phyloP scores from a whole-genome alignment of 305 asterid genomes.

The Solanum hybrid region DNA sequence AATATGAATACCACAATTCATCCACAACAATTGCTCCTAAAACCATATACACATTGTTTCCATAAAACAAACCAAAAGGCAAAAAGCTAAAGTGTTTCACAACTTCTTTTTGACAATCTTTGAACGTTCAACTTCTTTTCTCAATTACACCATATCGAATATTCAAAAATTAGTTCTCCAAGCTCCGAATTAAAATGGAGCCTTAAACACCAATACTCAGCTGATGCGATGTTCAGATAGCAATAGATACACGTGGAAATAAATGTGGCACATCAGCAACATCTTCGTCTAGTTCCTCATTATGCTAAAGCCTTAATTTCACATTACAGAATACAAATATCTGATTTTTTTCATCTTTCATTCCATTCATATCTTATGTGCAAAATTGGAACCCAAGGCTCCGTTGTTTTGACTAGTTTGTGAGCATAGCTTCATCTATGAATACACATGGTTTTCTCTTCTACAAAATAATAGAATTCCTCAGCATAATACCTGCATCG shows the following conservation, averaged over 20 bases:
- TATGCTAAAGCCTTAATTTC: not conserved
- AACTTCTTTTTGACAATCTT: not conserved
- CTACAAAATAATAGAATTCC: not conserved
- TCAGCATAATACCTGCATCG: not conserved
- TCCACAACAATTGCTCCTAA: not conserved
- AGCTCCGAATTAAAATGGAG: not conserved
- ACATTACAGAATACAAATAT: not conserved
- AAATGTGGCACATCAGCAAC: not conserved
- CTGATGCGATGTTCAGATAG: slow-evolving; percentile 2
- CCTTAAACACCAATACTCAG: not conserved
- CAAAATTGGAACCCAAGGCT: not conserved
- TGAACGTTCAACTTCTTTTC: not conserved
- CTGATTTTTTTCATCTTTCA: not conserved
- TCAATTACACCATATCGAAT: not conserved
- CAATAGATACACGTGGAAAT: not conserved
- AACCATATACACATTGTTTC: not conserved
- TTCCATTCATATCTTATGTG: not conserved
- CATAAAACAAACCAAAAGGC: not conserved
- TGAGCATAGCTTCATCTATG: not conserved
- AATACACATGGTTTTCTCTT: not conserved
- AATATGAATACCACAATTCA: not conserved
- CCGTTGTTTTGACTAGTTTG: not conserved
- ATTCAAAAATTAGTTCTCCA: not conserved
- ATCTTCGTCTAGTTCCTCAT: not conserved
- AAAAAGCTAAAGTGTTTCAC: not conserved